Evolutionary conservation across 169 alveolate genomes (phyloP), one percentile per base, ranked within the genome.

Genomic region (Theileria orientalis): DNA sequence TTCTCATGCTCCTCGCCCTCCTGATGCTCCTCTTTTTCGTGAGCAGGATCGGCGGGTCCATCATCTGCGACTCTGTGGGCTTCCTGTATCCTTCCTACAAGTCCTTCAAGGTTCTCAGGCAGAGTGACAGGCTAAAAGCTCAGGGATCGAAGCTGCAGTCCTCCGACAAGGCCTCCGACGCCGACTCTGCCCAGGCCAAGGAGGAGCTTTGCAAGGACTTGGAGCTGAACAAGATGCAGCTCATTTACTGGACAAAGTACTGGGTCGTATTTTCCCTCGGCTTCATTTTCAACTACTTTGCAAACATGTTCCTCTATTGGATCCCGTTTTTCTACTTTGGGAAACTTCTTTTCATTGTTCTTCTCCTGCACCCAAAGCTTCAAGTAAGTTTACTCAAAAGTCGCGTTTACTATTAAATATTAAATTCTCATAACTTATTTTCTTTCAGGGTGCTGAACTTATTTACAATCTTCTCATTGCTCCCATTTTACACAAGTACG

Each of bases 251-350:
- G 89, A 73, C 73, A 2, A 82, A 74, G 69, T 82, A 82, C 74
- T 82, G 89, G 89, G 62, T 82, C 13, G 89, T 82, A 0, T 82
- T 69, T 62, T 82, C 89, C 47, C 72, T 82, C 37, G 76, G 72
- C 16, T 82, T 73, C 51, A 63, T 82, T 21, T 56, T 73, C 52
- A 73, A 72, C 51, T 73, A 73, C 69, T 1, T 54, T 16, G 56
- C 74, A 19, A 33, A 46, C 49, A 73, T 77, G 33, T n/a, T 82
- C 57, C 69, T 82, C 54, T 82, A 54, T 66, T 82, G 89, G 89
- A 33, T 72, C 42, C 89, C 89, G 8, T 74, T 82, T 44, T 56
- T 37, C 19, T 71, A 72, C 66, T 7, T 82, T 2, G 47, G 61
- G 40, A 72, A 54, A 35, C 76, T 82, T 2, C 41, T 51, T 51